Evolutionary conservation across 73 alveolate genomes (phyloP).

Genomic region (Halteria grandinella): DNA sequence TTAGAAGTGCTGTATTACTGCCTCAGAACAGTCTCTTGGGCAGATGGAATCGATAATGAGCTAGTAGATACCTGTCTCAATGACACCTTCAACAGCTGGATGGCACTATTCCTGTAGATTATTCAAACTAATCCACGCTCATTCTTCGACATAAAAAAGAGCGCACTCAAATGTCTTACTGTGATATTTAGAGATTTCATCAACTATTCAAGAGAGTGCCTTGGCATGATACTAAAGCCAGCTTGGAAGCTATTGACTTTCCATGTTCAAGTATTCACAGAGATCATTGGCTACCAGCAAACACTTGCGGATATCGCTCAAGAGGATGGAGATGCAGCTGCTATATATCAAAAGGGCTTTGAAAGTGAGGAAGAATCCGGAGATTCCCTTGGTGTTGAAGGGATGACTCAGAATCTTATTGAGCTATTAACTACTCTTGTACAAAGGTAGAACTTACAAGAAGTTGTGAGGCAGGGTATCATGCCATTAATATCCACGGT

Average conservation of each 20-base stretch:
- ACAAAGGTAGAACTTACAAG: slow-evolving; percentile 46
- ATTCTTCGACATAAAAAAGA: slow-evolving; percentile 60
- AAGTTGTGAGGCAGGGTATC: slow-evolving; percentile 53
- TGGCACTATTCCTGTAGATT: slow-evolving; percentile 55
- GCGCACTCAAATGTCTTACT: slow-evolving; percentile 64
- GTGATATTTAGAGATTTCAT: slow-evolving; percentile 73
- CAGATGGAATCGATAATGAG: slow-evolving; percentile 75
- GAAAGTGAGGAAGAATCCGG: slow-evolving; percentile 63
- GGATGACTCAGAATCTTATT: slow-evolving; percentile 64
- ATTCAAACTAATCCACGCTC: slow-evolving; percentile 61
- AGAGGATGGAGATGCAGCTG: slow-evolving; percentile 16
- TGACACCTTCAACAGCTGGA: slow-evolving; percentile 70
- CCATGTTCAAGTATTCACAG: slow-evolving; percentile 63
- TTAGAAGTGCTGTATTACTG: slow-evolving; percentile 60
- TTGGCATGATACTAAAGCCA: slow-evolving; percentile 51
- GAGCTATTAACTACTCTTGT: slow-evolving; percentile 72
- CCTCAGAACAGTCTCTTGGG: slow-evolving; percentile 73
- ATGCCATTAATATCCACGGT: slow-evolving; percentile 57
- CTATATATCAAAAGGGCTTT: slow-evolving; percentile 40
- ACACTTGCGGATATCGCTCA: slow-evolving; percentile 20
- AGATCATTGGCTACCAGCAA: slow-evolving; percentile 55
- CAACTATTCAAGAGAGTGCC: slow-evolving; percentile 53
- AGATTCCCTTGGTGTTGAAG: slow-evolving; percentile 67
- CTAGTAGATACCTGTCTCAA: slow-evolving; percentile 58
- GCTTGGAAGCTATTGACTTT: slow-evolving; percentile 69